A percentile compares a stretch with the other conserved stretches of the same genome.
Conservation (phyloP, 371 early-diverging fungal genomes). For the Zychaea mexicana region DNA sequence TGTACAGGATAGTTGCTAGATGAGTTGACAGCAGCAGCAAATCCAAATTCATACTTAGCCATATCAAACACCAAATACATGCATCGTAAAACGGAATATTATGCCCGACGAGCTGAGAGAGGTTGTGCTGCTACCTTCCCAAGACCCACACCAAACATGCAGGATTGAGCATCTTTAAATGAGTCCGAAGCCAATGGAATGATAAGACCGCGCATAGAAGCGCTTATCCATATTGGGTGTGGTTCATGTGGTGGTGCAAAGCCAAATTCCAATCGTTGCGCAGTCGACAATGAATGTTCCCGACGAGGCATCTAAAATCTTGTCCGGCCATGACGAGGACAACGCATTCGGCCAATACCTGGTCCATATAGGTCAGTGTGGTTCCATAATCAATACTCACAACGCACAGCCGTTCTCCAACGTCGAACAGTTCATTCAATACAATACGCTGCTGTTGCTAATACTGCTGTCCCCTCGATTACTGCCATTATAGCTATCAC, state of each 20-base stretch:
- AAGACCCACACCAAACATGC: conserved; percentile 46
- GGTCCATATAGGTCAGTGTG: conserved; percentile 43
- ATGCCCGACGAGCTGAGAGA: conserved; percentile 15
- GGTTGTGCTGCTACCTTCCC: neutral
- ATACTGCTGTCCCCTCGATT: too few relatives aligned
- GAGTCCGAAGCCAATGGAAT: conserved; percentile 32
- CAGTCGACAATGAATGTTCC: conserved; percentile 29
- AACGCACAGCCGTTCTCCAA: neutral
- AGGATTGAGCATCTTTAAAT: conserved; percentile 13
- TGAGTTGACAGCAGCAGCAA: conserved; percentile 36
- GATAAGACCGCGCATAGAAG: conserved; percentile 32
- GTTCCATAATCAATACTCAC: conserved; percentile 47
- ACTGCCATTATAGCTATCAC: neutral
- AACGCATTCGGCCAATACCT: conserved; percentile 24
- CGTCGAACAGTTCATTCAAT: conserved; percentile 20
- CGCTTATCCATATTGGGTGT: neutral
- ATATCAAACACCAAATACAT: conserved; percentile 49
- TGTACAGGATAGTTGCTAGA: too few relatives aligned
- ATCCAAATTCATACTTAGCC: conserved; percentile 34
- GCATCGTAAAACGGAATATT: conserved; percentile 33
- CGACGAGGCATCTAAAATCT: conserved; percentile 18
- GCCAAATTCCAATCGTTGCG: neutral
- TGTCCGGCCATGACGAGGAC: conserved; percentile 23
- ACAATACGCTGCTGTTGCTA: conserved; percentile 5
- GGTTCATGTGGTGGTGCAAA: conserved; percentile 10